phyloP scores from a whole-genome alignment of 2,329 filamentous ascomycete species.

The Curvularia eragrostidis region DNA sequence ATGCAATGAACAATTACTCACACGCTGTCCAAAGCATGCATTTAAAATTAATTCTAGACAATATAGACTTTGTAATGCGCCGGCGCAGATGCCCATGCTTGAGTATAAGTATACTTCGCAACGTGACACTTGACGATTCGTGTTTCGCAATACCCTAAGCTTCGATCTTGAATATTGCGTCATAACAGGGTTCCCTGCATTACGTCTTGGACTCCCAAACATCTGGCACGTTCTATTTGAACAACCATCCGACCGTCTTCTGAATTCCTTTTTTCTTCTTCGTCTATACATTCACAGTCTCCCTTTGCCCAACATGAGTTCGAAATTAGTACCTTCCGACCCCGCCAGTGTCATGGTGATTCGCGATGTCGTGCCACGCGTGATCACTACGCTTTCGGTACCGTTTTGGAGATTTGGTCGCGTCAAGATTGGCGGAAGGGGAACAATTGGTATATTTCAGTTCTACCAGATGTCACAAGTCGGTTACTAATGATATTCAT shows the following conservation, averaged over 20 bases:
- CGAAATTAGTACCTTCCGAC: constrained; percentile 60
- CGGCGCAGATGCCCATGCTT: constrained; percentile 17
- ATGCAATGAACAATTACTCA: constrained; percentile 14
- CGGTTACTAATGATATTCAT: constrained; percentile 18
- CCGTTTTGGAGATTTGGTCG: constrained; percentile 84
- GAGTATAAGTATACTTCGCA: constrained; percentile 10
- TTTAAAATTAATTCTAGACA: constrained; percentile 1
- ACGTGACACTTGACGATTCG: constrained; percentile 3
- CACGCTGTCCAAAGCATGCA: constrained; percentile 14
- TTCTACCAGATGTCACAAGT: background rate
- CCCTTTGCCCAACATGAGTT: constrained; percentile 39
- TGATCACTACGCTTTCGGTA: constrained; percentile 75
- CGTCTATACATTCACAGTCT: background rate
- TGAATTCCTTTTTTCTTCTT: background rate
- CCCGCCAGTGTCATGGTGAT: constrained; percentile 89
- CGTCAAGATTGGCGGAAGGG: constrained; percentile 84
- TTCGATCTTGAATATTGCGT: constrained; percentile 31
- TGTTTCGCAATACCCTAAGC: constrained; percentile 4
- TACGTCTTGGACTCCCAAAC: constrained; percentile 31
- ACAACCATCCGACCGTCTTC: constrained; percentile 1
- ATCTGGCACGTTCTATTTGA: constrained; percentile 3
- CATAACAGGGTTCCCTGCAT: constrained; percentile 22
- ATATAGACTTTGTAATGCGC: constrained; percentile 1
- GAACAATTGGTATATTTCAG: constrained; percentile 72
- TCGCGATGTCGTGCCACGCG: constrained; percentile 77